Evolutionary conservation across 2,329 filamentous ascomycete genomes (phyloP), one percentile per base, ranked within the genome.

Genomic region (Keithomyces neogunnii): DNA sequence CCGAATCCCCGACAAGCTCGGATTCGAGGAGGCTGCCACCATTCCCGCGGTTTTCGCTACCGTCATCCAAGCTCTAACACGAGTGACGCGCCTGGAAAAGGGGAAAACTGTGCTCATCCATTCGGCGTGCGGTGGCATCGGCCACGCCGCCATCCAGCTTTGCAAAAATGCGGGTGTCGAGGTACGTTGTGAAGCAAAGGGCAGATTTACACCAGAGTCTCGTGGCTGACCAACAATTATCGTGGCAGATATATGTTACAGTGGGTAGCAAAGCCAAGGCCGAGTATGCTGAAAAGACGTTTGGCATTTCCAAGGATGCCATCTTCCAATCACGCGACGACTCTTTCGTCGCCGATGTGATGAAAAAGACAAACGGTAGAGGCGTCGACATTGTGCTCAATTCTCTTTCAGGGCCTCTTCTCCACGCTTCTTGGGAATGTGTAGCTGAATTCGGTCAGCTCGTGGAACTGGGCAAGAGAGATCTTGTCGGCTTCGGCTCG

Each of bases 381-480:
- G 62, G 65, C 28, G 62, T 68, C 5, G 62, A 65, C 33, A 43
- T 64, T 0, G 66, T 68, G 0, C 57, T 71, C 13, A 71, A 70
- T 55, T 66, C 65, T 3, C 57, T 70, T 1, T 61, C 65, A 1
- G 68, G 69, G 2, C 66, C 71, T 26, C 53, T 65, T 1, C 55
- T 73, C 0, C 66, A 65, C 28, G 62, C 66, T 5, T 66, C 69
- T 1, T 74, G 67, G 69, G 52, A 63, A 2, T 72, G 69, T 47
- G 58, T 76, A 5, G 68, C 72, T 1, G 59, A 63, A 8, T 69
- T 66, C 45, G 73, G 70, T 1, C 62, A 59, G 2, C 67, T 75
- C 56, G 50, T 74, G 1, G 72, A 75, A 47, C 65, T 74, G 26
- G 70, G 70, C 4, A 68, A 69, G 52, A 59, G 64, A 3, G 71